Conservation (phyloP, 2,329 filamentous ascomycete species). For the Aspergillus sp. region DNA sequence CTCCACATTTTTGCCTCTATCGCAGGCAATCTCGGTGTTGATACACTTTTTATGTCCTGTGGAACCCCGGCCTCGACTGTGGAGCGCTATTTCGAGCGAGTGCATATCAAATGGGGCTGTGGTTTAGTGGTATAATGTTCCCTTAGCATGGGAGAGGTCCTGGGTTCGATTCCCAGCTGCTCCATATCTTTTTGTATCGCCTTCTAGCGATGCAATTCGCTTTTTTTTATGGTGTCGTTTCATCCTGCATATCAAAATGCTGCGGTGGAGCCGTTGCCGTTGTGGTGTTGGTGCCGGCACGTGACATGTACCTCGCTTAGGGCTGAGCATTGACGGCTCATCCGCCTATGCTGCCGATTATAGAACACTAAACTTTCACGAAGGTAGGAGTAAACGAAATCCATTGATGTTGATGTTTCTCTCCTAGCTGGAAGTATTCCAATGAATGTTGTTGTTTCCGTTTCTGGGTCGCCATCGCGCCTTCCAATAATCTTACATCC, state of each 20-base stretch:
- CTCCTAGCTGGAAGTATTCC: no score
- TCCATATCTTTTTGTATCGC: background rate
- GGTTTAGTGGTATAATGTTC: conserved; percentile 12
- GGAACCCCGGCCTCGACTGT: background rate
- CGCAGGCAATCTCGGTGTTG: background rate
- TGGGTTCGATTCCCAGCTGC: conserved; percentile 12
- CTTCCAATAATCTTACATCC: background rate
- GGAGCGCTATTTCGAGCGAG: background rate
- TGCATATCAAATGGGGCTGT: conserved; percentile 5
- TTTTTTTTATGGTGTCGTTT: background rate
- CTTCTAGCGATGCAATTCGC: background rate
- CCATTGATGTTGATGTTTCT: no score
- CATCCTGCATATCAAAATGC: background rate
- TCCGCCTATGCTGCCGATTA: background rate
- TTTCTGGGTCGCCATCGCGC: background rate
- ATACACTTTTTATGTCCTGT: background rate
- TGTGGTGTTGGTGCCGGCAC: background rate
- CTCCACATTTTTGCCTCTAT: conserved; percentile 4
- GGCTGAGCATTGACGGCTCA: background rate
- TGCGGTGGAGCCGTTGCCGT: background rate
- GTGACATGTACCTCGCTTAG: background rate
- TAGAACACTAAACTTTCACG: no score
- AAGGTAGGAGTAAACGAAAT: no score
- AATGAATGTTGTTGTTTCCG: background rate
- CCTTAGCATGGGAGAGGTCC: conserved; percentile 11